Conservation (phyloP, 345 rosid genomes). For the Arabis alpina region DNA sequence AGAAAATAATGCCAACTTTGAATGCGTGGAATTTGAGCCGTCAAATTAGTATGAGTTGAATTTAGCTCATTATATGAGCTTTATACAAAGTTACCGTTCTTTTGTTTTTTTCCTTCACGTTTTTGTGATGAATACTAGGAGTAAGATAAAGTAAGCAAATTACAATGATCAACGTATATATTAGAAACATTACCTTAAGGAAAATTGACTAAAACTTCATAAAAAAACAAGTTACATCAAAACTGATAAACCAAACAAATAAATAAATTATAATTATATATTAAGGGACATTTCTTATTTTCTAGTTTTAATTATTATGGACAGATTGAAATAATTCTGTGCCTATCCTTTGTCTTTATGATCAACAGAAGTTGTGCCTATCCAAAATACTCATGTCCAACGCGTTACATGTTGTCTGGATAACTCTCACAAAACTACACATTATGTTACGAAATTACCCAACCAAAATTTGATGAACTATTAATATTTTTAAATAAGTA, state of each 20-base stretch:
- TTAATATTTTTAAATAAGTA: too few relatives aligned
- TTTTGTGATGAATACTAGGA: not conserved
- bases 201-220: not conserved
- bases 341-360: too few relatives aligned
- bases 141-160: not conserved
- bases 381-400: slow-evolving; percentile 2
- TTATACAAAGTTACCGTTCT: not conserved
- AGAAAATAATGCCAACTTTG: not conserved
- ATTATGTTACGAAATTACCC: not conserved
- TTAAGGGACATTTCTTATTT: too few relatives aligned
- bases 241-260: not conserved
- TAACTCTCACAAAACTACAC: not conserved
- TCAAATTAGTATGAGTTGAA: not conserved
- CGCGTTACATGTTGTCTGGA: not conserved
- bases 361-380: not conserved
- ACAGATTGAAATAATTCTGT: too few relatives aligned
- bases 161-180: not conserved
- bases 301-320: too few relatives aligned
- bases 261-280: not conserved
- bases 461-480: too few relatives aligned
- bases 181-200: not conserved
- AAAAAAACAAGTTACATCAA: not conserved
- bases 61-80: not conserved
- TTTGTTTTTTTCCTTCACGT: not conserved
- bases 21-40: not conserved